Conservation (phyloP, 345 rosid species). For the Carallia pectinifolia region DNA sequence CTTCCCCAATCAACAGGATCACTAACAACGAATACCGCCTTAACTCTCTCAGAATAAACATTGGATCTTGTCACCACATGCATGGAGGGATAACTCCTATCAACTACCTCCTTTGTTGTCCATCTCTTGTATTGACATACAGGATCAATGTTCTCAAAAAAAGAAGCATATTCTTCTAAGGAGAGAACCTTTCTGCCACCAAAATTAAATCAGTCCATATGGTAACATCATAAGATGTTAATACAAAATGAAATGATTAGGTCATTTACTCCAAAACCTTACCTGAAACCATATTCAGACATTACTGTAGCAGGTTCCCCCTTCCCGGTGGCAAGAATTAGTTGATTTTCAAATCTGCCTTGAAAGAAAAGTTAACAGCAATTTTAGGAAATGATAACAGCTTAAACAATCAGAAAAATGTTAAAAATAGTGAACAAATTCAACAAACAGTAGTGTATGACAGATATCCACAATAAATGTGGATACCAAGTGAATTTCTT, state of each 20-base stretch:
- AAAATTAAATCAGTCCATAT: constrained; percentile 10
- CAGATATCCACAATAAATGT: background rate
- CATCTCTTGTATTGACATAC: constrained; percentile 46
- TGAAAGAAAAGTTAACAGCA: background rate
- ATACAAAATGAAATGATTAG: background rate
- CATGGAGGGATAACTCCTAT: constrained; percentile 5
- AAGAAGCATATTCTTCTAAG: constrained; percentile 43
- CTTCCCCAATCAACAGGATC: constrained; percentile 60
- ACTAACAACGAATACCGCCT: constrained; percentile 44
- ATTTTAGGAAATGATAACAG: background rate
- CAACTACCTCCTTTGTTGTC: constrained; percentile 22
- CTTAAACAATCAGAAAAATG: background rate
- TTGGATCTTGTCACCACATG: constrained; percentile 13
- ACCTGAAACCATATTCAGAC: constrained; percentile 58
- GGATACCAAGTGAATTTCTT: background rate
- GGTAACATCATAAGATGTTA: constrained; percentile 4
- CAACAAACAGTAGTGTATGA: too few relatives aligned
- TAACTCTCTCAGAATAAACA: constrained; percentile 32
- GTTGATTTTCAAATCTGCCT: constrained; percentile 43
- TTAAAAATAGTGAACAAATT: background rate
- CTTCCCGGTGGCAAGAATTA: constrained; percentile 49
- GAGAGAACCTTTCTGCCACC: constrained; percentile 45
- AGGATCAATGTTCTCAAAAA: constrained; percentile 45
- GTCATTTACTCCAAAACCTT: constrained; percentile 2
- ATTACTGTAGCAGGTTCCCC: constrained; percentile 51